Conservation (phyloP, 805 yeast species). For the Metschnikowia aberdeeniae region DNA sequence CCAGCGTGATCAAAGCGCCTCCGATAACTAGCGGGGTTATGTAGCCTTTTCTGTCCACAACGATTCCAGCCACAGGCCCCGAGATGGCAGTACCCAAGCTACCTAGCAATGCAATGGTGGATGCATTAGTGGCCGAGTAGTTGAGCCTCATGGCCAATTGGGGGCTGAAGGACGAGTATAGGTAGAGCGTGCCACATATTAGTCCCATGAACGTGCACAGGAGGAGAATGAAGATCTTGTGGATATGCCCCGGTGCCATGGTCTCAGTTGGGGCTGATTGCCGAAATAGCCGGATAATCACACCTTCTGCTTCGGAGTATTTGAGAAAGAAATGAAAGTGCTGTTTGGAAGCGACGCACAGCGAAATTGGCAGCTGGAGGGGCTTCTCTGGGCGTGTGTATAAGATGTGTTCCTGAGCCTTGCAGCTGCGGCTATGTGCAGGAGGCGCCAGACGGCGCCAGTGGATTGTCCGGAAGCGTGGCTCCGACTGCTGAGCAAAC, state of each 20-base stretch:
- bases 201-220: constrained; percentile 41
- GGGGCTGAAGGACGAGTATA: constrained; percentile 75
- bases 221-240: constrained; percentile 20
- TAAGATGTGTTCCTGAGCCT: background rate
- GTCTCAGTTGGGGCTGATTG: background rate
- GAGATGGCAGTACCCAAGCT: constrained; percentile 57
- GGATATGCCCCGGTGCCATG: constrained; percentile 8
- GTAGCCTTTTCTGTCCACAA: constrained; percentile 64
- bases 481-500: no score
- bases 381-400: background rate
- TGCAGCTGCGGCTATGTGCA: background rate
- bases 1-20: constrained; percentile 44
- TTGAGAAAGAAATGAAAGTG: background rate
- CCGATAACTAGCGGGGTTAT: constrained; percentile 50
- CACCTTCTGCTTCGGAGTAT: no score
- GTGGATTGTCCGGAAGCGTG: no score
- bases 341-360: background rate
- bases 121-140: constrained; percentile 59
- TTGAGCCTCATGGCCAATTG: constrained; percentile 58
- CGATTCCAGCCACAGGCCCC: constrained; percentile 65
- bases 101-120: constrained; percentile 64
- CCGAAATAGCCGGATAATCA: background rate
- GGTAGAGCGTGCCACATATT: constrained; percentile 69
- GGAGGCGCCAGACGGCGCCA: no score
- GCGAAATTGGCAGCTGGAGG: background rate